Evolutionary conservation across 177 flowering plant species (phyloP).

Genomic region (Telopea speciosissima): DNA sequence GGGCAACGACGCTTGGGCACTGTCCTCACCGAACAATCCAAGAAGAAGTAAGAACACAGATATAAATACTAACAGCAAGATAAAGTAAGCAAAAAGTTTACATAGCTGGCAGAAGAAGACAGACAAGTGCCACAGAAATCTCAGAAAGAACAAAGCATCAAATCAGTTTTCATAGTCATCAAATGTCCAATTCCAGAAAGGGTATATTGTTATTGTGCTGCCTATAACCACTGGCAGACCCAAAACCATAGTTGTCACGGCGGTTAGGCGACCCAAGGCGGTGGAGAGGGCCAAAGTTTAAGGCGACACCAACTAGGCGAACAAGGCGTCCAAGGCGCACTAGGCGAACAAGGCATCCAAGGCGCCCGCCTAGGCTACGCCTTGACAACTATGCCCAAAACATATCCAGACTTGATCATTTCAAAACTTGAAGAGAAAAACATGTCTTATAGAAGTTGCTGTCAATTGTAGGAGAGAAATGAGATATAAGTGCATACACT

Average conservation of each 20-base stretch:
- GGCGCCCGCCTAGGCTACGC: too few species aligned
- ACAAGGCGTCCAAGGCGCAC: too few species aligned
- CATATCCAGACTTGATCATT: background rate
- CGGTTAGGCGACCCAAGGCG: too few species aligned
- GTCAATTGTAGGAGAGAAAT: background rate
- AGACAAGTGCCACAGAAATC: background rate
- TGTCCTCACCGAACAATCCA: slow-evolving; percentile 23
- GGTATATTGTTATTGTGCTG: background rate
- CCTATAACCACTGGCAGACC: background rate
- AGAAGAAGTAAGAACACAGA: slow-evolving; percentile 1
- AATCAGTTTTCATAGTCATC: background rate
- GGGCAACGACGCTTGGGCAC: slow-evolving; percentile 73
- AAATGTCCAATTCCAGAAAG: background rate
- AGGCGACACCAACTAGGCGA: too few species aligned
- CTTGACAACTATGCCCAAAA: too few species aligned
- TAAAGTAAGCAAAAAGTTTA: background rate
- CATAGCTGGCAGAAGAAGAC: background rate
- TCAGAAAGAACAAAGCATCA: slow-evolving; percentile 7
- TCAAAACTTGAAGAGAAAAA: background rate
- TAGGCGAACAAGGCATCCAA: too few species aligned
- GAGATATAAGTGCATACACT: slow-evolving; percentile 49
- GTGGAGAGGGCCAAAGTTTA: too few species aligned
- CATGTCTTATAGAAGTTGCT: background rate
- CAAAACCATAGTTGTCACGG: too few species aligned
- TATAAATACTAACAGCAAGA: slow-evolving; percentile 2